Percentiles rank a stretch among this genome's conserved stretches.
Conservation (phyloP, 73 alveolate species). For the Symbiodinium natans region DNA sequence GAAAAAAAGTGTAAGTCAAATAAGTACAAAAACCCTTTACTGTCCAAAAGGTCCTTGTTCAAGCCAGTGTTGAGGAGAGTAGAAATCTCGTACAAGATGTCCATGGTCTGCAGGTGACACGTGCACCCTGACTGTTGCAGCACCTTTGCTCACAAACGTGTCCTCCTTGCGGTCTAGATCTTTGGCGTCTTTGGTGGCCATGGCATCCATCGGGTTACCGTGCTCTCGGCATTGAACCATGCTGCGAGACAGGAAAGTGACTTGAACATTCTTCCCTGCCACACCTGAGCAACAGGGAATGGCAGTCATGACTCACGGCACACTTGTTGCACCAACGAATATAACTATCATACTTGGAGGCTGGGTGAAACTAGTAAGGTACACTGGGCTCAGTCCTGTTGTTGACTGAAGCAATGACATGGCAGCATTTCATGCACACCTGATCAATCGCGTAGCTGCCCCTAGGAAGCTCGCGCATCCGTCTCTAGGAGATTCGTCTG, state of each 20-base stretch:
- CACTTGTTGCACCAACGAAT: too few relatives aligned
- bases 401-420: not conserved
- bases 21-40: not conserved
- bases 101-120: slow-evolving; percentile 29
- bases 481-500: not conserved
- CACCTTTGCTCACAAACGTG: not conserved
- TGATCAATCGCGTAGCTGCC: too few relatives aligned
- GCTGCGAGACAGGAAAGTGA: too few relatives aligned
- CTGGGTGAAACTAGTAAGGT: not conserved
- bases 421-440: not conserved
- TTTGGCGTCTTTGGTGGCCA: not conserved
- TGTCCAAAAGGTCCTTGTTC: slow-evolving; percentile 16
- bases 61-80: slow-evolving; percentile 58
- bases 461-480: not conserved
- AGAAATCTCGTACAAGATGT: slow-evolving; percentile 57
- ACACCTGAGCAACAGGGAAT: too few relatives aligned
- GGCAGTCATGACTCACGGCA: too few relatives aligned
- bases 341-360: not conserved
- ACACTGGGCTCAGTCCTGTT: not conserved
- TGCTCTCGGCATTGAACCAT: too few relatives aligned
- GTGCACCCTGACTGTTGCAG: not conserved
- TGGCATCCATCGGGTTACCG: too few relatives aligned
- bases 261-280: too few relatives aligned
- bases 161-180: not conserved
- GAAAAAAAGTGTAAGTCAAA: too few relatives aligned